These are phyloP conservation scores for Nakazawaea wyomingensis DNA, from an alignment of 805 yeast genomes.

Conservation along the genomic window DNA sequence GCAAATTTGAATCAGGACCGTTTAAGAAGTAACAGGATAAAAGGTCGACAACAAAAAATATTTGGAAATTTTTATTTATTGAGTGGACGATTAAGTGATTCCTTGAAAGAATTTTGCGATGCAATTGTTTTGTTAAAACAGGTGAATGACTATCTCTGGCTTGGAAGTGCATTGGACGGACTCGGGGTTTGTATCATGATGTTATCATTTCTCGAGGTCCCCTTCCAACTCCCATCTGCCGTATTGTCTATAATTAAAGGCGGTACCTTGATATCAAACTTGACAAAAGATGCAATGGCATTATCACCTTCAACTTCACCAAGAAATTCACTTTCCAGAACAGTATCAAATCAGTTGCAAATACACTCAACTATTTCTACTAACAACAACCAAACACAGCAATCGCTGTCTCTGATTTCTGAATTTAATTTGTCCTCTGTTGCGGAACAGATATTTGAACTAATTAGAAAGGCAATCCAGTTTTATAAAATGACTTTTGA, in stretches of 20 bases:
- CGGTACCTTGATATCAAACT: background rate
- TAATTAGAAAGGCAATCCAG: constrained; percentile 33
- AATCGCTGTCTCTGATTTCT: constrained; percentile 8
- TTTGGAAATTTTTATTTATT: constrained; percentile 72
- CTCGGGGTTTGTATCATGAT: constrained; percentile 62
- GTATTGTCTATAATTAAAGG: constrained; percentile 19
- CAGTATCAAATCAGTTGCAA: constrained; percentile 14
- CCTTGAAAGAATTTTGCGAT: constrained; percentile 70
- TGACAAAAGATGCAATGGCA: constrained; percentile 19
- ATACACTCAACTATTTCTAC: background rate
- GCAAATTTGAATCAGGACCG: constrained; percentile 26
- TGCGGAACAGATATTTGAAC: constrained; percentile 32
- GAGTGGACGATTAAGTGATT: constrained; percentile 73
- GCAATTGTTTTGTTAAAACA: constrained; percentile 55
- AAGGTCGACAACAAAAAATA: constrained; percentile 72
- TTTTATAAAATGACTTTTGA: constrained; percentile 48
- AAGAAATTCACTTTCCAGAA: constrained; percentile 33
- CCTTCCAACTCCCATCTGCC: constrained; percentile 42
- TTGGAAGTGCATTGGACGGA: constrained; percentile 83
- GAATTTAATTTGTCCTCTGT: constrained; percentile 17
- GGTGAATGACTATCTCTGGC: constrained; percentile 77
- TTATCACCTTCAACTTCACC: constrained; percentile 38
- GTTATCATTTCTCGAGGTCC: constrained; percentile 49
- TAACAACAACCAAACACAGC: background rate
- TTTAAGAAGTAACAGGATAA: constrained; percentile 36